Evolutionary conservation across 1,139 yeast species (phyloP).

Genomic region (Schwanniomyces etchellsii): DNA sequence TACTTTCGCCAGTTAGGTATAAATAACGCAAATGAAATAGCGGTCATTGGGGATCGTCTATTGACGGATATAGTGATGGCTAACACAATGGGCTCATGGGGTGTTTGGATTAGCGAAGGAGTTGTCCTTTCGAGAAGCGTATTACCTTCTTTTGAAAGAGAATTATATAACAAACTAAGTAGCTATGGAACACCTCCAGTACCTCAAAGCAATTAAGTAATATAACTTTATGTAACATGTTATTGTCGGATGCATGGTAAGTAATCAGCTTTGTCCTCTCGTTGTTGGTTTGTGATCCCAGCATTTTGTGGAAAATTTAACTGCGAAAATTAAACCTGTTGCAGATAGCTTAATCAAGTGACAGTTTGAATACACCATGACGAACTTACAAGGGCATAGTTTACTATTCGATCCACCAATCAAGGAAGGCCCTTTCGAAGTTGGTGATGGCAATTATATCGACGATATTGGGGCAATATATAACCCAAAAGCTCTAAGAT

Average conservation of each 20-base stretch:
- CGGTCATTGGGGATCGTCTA: constrained; percentile 84
- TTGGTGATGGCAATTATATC: constrained; percentile 13
- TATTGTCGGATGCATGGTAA: too few species aligned
- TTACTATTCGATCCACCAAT: constrained; percentile 16
- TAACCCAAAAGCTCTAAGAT: constrained; percentile 12
- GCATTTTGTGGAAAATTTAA: too few species aligned
- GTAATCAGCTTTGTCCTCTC: too few species aligned
- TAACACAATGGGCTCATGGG: constrained; percentile 83
- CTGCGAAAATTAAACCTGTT: too few species aligned
- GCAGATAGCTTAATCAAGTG: too few species aligned
- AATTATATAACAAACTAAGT: constrained; percentile 28
- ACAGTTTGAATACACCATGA: too few species aligned
- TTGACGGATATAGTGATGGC: constrained; percentile 94
- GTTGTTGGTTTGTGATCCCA: too few species aligned
- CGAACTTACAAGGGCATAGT: constrained; percentile 10
- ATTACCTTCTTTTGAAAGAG: constrained; percentile 51
- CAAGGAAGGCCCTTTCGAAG: constrained; percentile 17
- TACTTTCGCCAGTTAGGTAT: constrained; percentile 49
- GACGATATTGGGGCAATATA: constrained; percentile 18
- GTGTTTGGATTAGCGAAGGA: constrained; percentile 80
- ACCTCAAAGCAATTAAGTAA: too few species aligned
- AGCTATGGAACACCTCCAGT: constrained; percentile 7
- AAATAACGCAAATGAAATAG: constrained; percentile 55
- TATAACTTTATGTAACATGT: too few species aligned
- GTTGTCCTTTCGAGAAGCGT: constrained; percentile 51